A percentile compares a stretch with the other conserved stretches of the same genome.
Evolutionary conservation across 1,284 basidiomycete species (phyloP).

Genomic region (Ustilago trichophora): DNA sequence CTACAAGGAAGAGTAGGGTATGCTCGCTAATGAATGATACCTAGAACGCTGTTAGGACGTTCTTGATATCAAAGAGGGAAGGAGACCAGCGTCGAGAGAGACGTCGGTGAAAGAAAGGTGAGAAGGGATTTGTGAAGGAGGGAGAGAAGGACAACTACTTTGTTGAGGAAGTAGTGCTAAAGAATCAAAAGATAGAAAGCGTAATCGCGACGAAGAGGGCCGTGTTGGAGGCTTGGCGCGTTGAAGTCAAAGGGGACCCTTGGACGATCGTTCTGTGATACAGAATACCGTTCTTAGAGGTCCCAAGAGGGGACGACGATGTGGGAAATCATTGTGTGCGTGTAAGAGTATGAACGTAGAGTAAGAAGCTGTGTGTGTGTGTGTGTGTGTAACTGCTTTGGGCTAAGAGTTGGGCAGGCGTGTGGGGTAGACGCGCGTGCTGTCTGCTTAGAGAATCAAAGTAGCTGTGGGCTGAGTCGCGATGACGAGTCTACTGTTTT

Average conservation of each 20-base stretch:
- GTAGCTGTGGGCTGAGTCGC: conserved; percentile 19
- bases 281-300: conserved; percentile 33
- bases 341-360: not conserved
- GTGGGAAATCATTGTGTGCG: conserved; percentile 16
- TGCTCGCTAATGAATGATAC: conserved; percentile 19
- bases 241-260: conserved; percentile 16
- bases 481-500: not conserved
- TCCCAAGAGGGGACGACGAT: conserved; percentile 39
- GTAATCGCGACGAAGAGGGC: conserved; percentile 5
- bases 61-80: no score
- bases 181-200: not conserved
- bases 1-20: conserved; percentile 14
- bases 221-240: conserved; percentile 5
- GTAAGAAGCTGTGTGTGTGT: not conserved
- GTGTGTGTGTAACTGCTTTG: no score
- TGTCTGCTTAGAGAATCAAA: not conserved
- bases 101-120: no score
- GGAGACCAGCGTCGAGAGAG: no score
- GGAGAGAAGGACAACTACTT: not conserved
- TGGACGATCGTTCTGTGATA: conserved; percentile 17
- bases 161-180: not conserved
- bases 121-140: no score
- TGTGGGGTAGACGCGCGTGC: no score
- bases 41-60: no score
- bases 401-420: no score